Conservation (phyloP, 352 stramenopile species). For the Phytopythium oedochilum region DNA sequence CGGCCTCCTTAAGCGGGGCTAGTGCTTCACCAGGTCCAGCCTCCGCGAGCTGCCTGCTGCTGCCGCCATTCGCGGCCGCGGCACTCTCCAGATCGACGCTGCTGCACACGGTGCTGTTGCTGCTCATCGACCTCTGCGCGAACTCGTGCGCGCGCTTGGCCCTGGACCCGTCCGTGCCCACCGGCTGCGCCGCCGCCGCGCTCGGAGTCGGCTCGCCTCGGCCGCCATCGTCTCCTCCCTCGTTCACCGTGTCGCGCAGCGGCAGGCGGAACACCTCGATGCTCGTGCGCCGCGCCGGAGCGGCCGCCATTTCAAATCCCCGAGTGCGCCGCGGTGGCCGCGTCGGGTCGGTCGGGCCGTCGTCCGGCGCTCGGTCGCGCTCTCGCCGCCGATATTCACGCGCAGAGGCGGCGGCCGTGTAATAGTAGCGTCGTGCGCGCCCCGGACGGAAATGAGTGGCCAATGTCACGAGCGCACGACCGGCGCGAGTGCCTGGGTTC, state of each 20-base stretch:
- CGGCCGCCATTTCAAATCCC: conserved; percentile 2
- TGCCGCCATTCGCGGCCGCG: neutral
- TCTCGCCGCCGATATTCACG: neutral
- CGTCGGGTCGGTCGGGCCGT: neutral
- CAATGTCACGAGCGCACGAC: neutral
- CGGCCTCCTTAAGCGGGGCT: neutral
- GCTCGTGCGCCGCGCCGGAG: conserved; percentile 18
- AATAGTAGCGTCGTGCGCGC: no score
- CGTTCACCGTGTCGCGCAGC: conserved; percentile 62
- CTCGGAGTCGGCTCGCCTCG: neutral
- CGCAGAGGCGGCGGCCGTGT: no score
- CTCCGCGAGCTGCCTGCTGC: neutral
- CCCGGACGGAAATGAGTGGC: neutral
- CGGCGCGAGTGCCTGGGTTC: neutral
- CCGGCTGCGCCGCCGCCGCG: neutral
- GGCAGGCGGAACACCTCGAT: conserved; percentile 72
- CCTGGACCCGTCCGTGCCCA: neutral
- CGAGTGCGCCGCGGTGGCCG: neutral
- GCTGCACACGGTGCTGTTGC: conserved; percentile 24
- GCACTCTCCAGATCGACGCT: conserved; percentile 25
- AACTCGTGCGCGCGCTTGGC: neutral
- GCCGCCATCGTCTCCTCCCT: conserved; percentile 30
- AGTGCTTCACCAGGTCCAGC: neutral
- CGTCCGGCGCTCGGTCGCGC: neutral
- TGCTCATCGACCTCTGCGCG: conserved; percentile 3